Percentiles rank a stretch among this genome's conserved stretches.
phyloP scores from a whole-genome alignment of 805 yeast genomes.

The Zygotorulaspora sp. region DNA sequence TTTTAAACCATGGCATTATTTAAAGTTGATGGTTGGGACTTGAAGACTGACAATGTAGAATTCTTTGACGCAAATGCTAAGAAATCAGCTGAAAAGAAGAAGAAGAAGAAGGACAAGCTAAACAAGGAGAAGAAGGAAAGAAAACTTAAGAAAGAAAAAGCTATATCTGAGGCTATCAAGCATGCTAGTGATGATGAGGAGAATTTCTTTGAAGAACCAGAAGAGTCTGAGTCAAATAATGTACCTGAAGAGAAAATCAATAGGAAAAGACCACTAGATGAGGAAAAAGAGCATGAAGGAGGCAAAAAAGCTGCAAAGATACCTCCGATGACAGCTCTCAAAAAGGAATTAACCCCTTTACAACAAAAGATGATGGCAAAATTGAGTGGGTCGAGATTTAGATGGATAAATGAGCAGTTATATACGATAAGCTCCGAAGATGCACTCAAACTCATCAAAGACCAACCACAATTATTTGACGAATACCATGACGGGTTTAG shows the following conservation, averaged over 20 bases:
- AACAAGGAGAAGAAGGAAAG: slow-evolving; percentile 17
- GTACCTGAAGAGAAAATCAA: slow-evolving; percentile 4
- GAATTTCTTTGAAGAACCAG: too few relatives aligned
- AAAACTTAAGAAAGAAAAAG: slow-evolving; percentile 9
- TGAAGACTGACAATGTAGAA: slow-evolving; percentile 51
- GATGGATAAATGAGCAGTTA: slow-evolving; percentile 98
- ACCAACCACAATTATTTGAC: slow-evolving; percentile 84
- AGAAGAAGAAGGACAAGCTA: slow-evolving; percentile 21
- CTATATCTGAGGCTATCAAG: slow-evolving; percentile 7
- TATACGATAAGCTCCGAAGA: slow-evolving; percentile 78
- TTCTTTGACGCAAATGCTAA: slow-evolving; percentile 38
- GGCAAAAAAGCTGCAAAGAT: slow-evolving; percentile 7
- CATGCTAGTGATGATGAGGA: slow-evolving; percentile 2
- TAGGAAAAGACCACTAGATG: background rate
- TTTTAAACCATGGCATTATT: slow-evolving; percentile 57
- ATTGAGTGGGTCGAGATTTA: slow-evolving; percentile 87
- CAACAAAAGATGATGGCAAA: slow-evolving; percentile 96
- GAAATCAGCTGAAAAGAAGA: slow-evolving; percentile 28
- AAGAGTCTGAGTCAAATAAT: slow-evolving; percentile 1
- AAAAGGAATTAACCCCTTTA: slow-evolving; percentile 64
- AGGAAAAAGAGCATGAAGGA: slow-evolving; percentile 14
- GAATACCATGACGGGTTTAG: slow-evolving; percentile 95
- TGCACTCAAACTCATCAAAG: slow-evolving; percentile 66
- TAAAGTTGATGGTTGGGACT: slow-evolving; percentile 78
- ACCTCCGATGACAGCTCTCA: slow-evolving; percentile 15